A percentile compares a stretch with the other conserved stretches of the same genome.
These are phyloP conservation scores for Stephanodiscus minutulus DNA, from an alignment of 108 stramenopile species.

Conservation along the genomic window DNA sequence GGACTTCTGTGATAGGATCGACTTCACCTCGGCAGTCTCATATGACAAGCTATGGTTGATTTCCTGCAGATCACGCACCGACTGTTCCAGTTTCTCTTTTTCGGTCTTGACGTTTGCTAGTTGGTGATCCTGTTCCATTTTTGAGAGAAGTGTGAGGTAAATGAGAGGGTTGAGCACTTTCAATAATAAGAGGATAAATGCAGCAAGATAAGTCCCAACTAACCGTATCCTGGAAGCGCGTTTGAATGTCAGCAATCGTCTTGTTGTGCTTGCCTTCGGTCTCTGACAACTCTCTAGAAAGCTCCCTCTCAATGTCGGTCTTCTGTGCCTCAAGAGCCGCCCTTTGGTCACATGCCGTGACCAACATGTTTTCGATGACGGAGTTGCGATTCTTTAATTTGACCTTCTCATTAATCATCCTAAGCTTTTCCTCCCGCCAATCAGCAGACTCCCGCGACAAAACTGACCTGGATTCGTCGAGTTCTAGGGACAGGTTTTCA, in stretches of 20 bases:
- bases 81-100: neutral
- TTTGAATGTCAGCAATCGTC: neutral
- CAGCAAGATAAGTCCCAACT: neutral
- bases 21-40: neutral
- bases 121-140: neutral
- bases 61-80: neutral
- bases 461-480: neutral
- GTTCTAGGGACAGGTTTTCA: neutral
- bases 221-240: neutral
- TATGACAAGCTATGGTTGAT: neutral
- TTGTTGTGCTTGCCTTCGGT: neutral
- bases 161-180: neutral
- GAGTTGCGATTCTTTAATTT: neutral
- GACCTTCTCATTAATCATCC: neutral
- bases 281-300: neutral
- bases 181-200: neutral
- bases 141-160: neutral
- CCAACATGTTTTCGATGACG: neutral
- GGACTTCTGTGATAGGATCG: too few species aligned
- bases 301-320: neutral
- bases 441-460: neutral
- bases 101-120: neutral
- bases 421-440: too few species aligned
- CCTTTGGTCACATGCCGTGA: neutral
- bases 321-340: neutral